Evolutionary conservation across 2,329 filamentous ascomycete genomes (phyloP), one percentile per base, ranked within the genome.

Genomic region (Phaeosphaeria sp.): DNA sequence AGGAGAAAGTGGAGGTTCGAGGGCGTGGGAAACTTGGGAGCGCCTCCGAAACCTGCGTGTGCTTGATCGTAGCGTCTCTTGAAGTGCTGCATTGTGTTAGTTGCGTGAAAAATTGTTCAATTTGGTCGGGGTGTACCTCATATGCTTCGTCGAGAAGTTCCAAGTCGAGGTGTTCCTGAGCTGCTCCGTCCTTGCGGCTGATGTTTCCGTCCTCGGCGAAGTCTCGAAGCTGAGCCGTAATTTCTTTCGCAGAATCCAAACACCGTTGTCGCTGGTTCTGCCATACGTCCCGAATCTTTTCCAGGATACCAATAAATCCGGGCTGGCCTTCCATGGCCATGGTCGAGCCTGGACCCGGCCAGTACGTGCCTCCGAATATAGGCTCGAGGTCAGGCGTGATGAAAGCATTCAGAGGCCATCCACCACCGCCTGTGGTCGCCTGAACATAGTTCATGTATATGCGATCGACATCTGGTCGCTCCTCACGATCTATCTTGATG

Each of bases 361-460:
- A 98, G 77, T 97, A 98, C 9, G 94, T 97, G 22, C 94, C 94
- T 39, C 95, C 95, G 78, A 97, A 98, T 10, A 99, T 90, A 0
- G 95, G 95, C 72, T 97, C 90, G 23, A 98, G 84, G 66, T 96
- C 89, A 0, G 95, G 93, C 0, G 95, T 99, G 27, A 98, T 84
- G 74, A 99, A 98, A n/a, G 97, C 89, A 72, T 97, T 98, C 59
- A 98, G 80, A 0, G 95, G 95, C 93, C 95, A 98, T 41, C 95
- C 95, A 10, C 93, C 94, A 1, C 87, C 89, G 20, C 91, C 93
- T 57, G 90, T 96, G 11, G 95, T 94, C 1, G 94, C 94, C 75
- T 97, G 93, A 42, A 97, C 90, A 77, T 97, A 99, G 80, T 97
- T 97, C 92, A 97, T 97, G 77, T 98, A 98, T 64, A 98, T 93